Percentiles rank a stretch among this genome's conserved stretches.
These are phyloP conservation scores for Cnidoscolus chayamansa DNA, from an alignment of 441 rosid species.

Conservation along the genomic window DNA sequence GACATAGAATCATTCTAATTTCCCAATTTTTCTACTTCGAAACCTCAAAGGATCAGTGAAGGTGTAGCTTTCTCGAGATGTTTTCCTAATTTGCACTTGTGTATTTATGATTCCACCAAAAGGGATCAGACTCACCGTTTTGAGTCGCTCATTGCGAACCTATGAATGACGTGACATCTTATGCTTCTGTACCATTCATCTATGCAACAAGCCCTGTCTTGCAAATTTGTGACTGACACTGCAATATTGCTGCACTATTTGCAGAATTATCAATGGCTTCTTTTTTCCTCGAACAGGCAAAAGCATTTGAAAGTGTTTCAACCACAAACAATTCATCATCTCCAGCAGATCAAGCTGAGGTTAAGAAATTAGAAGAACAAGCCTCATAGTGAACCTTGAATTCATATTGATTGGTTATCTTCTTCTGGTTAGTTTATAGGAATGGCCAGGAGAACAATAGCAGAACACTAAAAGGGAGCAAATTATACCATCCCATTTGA, in stretches of 20 bases:
- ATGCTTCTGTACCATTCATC: not conserved
- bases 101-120: not conserved
- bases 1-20: not conserved
- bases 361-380: conserved; percentile 63
- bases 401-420: not conserved
- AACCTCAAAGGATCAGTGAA: not conserved
- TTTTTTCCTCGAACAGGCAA: conserved; percentile 38
- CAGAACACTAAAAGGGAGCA: not conserved
- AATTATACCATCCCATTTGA: not conserved
- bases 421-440: not conserved
- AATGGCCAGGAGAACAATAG: not conserved
- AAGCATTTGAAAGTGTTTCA: conserved; percentile 43
- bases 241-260: not conserved
- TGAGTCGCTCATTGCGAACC: no score
- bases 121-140: not conserved
- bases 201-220: not conserved
- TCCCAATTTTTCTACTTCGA: not conserved
- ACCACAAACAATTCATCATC: conserved; percentile 31
- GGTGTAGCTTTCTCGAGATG: not conserved
- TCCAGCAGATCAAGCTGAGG: conserved; percentile 53
- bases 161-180: not conserved
- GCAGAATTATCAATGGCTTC: not conserved
- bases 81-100: no score
- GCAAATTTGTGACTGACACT: not conserved
- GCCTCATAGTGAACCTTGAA: conserved; percentile 31